Percentiles rank a stretch among this genome's conserved stretches.
Evolutionary conservation across 257 asterid genomes (phyloP).

Genomic region (Craterostigma plantagineum): DNA sequence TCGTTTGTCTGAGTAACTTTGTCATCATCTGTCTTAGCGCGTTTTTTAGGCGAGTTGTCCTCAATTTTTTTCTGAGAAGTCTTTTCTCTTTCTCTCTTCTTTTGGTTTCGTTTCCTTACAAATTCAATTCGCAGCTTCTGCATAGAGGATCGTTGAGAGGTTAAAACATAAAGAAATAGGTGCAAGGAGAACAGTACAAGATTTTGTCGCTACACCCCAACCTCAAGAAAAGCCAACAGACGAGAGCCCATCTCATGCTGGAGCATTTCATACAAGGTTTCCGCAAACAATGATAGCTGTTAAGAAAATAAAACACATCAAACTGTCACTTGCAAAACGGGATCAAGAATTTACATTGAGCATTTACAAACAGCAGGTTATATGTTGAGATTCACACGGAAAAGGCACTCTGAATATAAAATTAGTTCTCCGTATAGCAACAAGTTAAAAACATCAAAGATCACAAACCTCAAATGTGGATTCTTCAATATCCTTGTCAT

Average conservation of each 20-base stretch:
- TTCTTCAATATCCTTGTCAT: constrained; percentile 64
- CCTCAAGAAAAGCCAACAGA: constrained; percentile 78
- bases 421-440: neutral
- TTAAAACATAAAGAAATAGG: constrained; percentile 2
- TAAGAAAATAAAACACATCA: neutral
- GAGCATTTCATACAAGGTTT: constrained; percentile 81
- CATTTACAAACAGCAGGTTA: no score
- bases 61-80: constrained; percentile 24
- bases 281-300: constrained; percentile 86
- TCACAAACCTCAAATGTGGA: constrained; percentile 68
- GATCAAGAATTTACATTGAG: no score
- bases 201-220: constrained; percentile 15
- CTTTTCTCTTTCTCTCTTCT: constrained; percentile 64
- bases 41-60: constrained; percentile 36
- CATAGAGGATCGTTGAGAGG: constrained; percentile 8
- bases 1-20: no score
- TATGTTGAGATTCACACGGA: no score
- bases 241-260: constrained; percentile 86
- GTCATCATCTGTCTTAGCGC: constrained; percentile 32
- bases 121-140: constrained; percentile 46
- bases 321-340: no score
- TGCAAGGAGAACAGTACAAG: constrained; percentile 6
- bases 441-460: neutral
- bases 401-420: no score
- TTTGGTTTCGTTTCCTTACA: constrained; percentile 41